Evolutionary conservation across 2,329 filamentous ascomycete species (phyloP).

Genomic region (Penicillium sp.): DNA sequence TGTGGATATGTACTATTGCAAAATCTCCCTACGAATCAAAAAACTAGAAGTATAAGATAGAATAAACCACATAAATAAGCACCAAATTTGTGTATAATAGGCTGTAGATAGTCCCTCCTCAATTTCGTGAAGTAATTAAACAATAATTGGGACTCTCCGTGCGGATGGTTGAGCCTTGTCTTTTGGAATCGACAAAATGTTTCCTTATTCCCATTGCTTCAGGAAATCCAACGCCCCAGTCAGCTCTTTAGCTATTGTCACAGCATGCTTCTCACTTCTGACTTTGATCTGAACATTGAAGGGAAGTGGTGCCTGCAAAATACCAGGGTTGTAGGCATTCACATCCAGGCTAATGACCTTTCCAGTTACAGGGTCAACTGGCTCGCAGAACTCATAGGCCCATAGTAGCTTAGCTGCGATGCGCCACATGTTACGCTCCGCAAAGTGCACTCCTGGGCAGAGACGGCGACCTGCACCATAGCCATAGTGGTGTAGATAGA

Average conservation of each 20-base stretch:
- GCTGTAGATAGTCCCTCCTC: no score
- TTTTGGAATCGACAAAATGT: no score
- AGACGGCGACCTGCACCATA: background rate
- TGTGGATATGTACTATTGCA: no score
- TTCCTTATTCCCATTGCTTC: no score
- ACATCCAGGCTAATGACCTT: background rate
- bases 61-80: no score
- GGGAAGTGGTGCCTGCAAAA: background rate
- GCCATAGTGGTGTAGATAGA: background rate
- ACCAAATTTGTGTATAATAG: no score
- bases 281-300: background rate
- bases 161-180: no score
- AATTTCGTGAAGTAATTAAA: no score
- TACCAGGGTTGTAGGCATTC: background rate
- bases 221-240: background rate
- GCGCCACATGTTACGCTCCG: background rate
- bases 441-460: background rate
- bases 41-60: no score
- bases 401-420: background rate
- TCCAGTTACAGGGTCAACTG: background rate
- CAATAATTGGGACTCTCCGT: no score
- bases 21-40: no score
- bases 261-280: background rate
- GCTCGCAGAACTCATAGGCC: background rate
- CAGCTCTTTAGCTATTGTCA: background rate